Evolutionary conservation across 495 filamentous ascomycete species (phyloP), one percentile per base, ranked within the genome.

Genomic region (Neurospora terricola): DNA sequence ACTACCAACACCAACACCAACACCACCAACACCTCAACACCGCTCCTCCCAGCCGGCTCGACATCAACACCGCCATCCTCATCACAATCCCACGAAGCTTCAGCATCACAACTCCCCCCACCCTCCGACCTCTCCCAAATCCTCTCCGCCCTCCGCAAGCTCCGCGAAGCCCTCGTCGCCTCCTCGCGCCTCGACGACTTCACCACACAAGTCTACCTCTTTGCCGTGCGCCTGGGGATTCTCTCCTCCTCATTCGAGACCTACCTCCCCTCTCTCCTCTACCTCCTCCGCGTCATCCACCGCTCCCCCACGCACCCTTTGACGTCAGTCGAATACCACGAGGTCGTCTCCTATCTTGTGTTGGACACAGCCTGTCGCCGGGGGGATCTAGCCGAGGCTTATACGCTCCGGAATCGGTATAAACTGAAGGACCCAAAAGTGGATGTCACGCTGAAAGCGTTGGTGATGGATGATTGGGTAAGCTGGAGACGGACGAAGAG

Each of bases 291-390:
- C 43, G 82, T 83, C 4, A 88, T 98, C 71, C 93, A 96, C 79
- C 82, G 86, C 5, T 76, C 82, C 0, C 54, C 54, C 0, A 9
- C 54, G 3, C 54, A 66, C 23, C 54, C 54, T 0, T 87, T 98
- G 23, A 87, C 90, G 0, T 81, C 84, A 12, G 81, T 88, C 16
- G 93, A 97, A 75, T 79, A 92, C 21, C 89, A 90, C 69, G 96
- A 98, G 73, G 88, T 94, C 74, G 86, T 89, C 27, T 87, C 88
- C 39, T 98, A 97, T 78, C 86, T 91, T 18, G 89, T 98, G 59
- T 88, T 98, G 18, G 96, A 99, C 81, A 87, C 93, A 48, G 94
- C 94, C 11, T 97, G 95, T 79, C 88, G 94, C 16, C 88, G 94
- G 75, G 85, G 88, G n/a, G 86, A 97, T 73, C 84, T 97, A 42